Evolutionary conservation across 495 filamentous ascomycete species (phyloP).

Genomic region (Daldinia decipiens): DNA sequence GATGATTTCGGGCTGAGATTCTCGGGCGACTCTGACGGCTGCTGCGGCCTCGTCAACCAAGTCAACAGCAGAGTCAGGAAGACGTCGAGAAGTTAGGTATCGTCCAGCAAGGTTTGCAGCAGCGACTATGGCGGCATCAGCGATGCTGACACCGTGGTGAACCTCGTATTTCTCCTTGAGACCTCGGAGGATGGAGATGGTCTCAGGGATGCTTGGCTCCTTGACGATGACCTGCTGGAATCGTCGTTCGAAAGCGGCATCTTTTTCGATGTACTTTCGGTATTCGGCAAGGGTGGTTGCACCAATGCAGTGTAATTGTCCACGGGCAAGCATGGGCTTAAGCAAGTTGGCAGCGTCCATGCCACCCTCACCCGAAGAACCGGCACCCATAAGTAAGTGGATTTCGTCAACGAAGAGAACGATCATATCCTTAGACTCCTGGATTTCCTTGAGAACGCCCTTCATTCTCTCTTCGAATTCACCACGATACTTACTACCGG

Average conservation of each 20-base stretch:
- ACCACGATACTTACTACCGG: conserved; percentile 96
- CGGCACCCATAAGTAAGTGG: conserved; percentile 97
- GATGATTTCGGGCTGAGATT: conserved; percentile 93
- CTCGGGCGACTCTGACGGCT: conserved; percentile 90
- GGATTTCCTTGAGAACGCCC: conserved; percentile 95
- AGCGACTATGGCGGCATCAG: conserved; percentile 90
- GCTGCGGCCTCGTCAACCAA: conserved; percentile 96
- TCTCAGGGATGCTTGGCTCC: conserved; percentile 87
- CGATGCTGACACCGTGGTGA: conserved; percentile 96
- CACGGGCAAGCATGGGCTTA: conserved; percentile 94
- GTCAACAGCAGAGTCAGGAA: conserved; percentile 96
- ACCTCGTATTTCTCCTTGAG: conserved; percentile 97
- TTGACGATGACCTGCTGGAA: conserved; percentile 98
- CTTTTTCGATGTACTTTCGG: conserved; percentile 99
- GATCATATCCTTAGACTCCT: conserved; percentile 96
- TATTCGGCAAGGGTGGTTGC: conserved; percentile 95
- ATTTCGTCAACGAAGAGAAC: conserved; percentile 98
- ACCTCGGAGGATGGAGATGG: conserved; percentile 95
- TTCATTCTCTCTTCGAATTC: conserved; percentile 99
- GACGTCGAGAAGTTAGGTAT: conserved; percentile 87
- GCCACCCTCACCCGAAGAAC: conserved; percentile 90
- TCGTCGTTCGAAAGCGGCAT: conserved; percentile 95
- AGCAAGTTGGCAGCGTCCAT: conserved; percentile 99
- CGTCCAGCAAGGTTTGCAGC: conserved; percentile 89
- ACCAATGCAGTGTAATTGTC: conserved; percentile 96